Percentiles rank a stretch among this genome's conserved stretches.
Conservation (phyloP, 129 eudicot genomes). For the Helichrysum umbraculigerum region DNA sequence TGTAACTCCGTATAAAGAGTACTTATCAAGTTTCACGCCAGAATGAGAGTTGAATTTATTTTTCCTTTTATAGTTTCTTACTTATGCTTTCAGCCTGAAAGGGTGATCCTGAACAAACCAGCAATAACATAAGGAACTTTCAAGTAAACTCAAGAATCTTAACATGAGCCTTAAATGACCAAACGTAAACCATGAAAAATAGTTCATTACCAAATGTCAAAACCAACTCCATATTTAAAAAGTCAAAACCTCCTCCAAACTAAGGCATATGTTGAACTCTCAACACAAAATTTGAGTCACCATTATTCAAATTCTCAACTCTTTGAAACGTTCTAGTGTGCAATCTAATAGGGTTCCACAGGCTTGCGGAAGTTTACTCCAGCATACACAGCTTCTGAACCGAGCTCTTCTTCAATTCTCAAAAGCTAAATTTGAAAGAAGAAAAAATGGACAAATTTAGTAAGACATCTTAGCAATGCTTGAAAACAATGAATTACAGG, state of each 20-base stretch:
- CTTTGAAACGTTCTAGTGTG: neutral
- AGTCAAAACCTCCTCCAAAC: slow-evolving; percentile 9
- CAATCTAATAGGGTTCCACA: slow-evolving; percentile 81
- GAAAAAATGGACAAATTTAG: neutral
- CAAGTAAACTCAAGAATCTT: neutral
- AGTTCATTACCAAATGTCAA: neutral
- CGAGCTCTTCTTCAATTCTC: slow-evolving; percentile 96
- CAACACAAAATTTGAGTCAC: slow-evolving; percentile 30
- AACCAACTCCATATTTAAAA: neutral
- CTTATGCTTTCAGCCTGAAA: neutral
- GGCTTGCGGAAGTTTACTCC: slow-evolving; percentile 93
- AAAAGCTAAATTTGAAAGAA: slow-evolving; percentile 44
- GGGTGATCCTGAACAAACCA: neutral
- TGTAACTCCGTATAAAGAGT: no score
- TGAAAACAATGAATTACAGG: no score
- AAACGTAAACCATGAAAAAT: neutral
- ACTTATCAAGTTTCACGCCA: neutral
- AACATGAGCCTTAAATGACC: neutral
- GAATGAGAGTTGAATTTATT: neutral
- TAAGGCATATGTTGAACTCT: slow-evolving; percentile 15
- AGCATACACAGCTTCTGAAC: slow-evolving; percentile 90
- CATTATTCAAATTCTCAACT: slow-evolving; percentile 25
- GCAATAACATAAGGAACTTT: neutral
- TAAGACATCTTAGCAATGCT: no score
- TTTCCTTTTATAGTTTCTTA: no score